Evolutionary conservation across 192 early-diverging fungal species (phyloP).

Genomic region (Umbelopsis sp.): DNA sequence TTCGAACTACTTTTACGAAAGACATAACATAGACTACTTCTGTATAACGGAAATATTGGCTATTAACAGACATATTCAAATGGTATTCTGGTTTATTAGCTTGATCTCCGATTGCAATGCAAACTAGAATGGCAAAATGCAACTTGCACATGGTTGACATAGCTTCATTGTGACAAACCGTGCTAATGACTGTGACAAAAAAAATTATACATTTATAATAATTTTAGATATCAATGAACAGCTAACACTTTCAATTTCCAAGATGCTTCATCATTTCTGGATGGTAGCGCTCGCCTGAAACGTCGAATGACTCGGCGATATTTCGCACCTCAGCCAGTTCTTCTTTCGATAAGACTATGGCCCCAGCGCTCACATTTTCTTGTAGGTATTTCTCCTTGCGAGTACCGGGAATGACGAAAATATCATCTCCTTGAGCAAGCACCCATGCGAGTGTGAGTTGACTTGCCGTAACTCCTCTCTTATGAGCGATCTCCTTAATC

Average conservation of each 20-base stretch:
- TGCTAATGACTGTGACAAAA: too few relatives aligned
- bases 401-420: slow-evolving; percentile 60
- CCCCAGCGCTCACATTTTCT: slow-evolving; percentile 37
- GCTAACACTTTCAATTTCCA: slow-evolving; percentile 12
- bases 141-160: too few relatives aligned
- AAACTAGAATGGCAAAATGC: too few relatives aligned
- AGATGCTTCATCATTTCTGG: slow-evolving; percentile 15
- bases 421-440: slow-evolving; percentile 20
- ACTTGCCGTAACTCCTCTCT: slow-evolving; percentile 50
- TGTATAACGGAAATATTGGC: too few relatives aligned
- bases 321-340: slow-evolving; percentile 38
- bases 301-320: slow-evolving; percentile 11
- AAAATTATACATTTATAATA: too few relatives aligned
- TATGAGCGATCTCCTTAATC: slow-evolving; percentile 51
- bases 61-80: too few relatives aligned
- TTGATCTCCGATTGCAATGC: too few relatives aligned
- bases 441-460: slow-evolving; percentile 73
- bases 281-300: slow-evolving; percentile 9
- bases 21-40: too few relatives aligned
- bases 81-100: too few relatives aligned
- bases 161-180: too few relatives aligned
- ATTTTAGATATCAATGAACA: not conserved
- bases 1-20: too few relatives aligned
- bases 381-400: slow-evolving; percentile 45
- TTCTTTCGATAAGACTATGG: slow-evolving; percentile 34